Percentiles rank a stretch among this genome's conserved stretches.
phyloP scores from a whole-genome alignment of 2,329 filamentous ascomycete genomes.

The Albifimbria verrucaria region DNA sequence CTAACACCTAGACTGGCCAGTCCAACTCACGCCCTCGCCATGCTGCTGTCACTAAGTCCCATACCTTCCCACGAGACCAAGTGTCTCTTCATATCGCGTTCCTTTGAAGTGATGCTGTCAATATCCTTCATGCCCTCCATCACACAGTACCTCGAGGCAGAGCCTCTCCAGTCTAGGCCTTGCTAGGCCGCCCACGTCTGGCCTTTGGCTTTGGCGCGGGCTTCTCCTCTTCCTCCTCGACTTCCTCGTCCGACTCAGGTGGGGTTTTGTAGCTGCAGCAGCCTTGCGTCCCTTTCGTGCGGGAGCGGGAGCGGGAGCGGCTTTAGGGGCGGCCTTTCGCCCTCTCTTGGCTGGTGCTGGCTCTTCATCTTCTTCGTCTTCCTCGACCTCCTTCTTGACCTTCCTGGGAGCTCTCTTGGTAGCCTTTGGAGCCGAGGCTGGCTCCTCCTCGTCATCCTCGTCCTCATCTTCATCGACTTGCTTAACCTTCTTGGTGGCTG shows the following conservation, averaged over 20 bases:
- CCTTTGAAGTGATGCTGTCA: too few relatives aligned
- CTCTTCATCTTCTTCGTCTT: slow-evolving; percentile 10
- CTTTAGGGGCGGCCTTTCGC: slow-evolving; percentile 7
- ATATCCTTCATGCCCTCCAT: background rate
- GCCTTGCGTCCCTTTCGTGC: slow-evolving; percentile 11
- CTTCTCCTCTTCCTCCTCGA: slow-evolving; percentile 21
- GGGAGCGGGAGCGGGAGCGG: slow-evolving; percentile 4
- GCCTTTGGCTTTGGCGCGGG: slow-evolving; percentile 26
- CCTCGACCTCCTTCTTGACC: slow-evolving; percentile 14
- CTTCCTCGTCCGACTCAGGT: slow-evolving; percentile 14
- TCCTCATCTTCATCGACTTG: slow-evolving; percentile 17
- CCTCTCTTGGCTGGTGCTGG: slow-evolving; percentile 7
- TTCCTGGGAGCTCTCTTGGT: slow-evolving; percentile 6
- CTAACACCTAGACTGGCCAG: too few relatives aligned
- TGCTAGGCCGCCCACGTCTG: slow-evolving; percentile 23
- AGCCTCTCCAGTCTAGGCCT: slow-evolving; percentile 11
- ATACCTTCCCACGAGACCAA: too few relatives aligned
- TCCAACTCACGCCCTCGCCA: too few relatives aligned
- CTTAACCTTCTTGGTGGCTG: background rate
- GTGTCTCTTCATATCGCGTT: too few relatives aligned
- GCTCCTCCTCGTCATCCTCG: slow-evolving; percentile 8
- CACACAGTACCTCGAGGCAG: too few relatives aligned
- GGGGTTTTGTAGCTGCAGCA: slow-evolving; percentile 2
- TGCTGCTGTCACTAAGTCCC: too few relatives aligned
- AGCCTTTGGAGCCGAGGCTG: slow-evolving; percentile 7